Evolutionary conservation across 176 grass and related monocot species (phyloP).

Genomic region (Puccinellia tenuiflora): DNA sequence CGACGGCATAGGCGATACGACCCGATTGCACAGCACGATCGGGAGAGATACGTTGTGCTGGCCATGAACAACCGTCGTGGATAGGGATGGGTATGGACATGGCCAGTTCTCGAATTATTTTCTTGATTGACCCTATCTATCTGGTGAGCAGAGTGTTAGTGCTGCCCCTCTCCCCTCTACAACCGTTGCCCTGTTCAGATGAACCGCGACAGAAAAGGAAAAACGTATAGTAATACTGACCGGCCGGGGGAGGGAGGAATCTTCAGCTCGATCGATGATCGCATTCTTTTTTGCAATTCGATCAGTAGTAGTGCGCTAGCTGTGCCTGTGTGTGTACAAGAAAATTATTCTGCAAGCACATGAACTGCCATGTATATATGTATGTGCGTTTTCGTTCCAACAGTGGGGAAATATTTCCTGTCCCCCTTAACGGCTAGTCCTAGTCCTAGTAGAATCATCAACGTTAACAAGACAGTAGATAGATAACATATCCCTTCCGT

Average conservation of each 20-base stretch:
- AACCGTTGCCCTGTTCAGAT: not conserved
- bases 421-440: slow-evolving; percentile 53
- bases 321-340: not conserved
- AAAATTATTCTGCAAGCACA: not conserved
- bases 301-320: too few relatives aligned
- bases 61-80: not conserved
- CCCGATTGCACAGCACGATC: not conserved
- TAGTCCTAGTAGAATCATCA: not conserved
- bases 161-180: slow-evolving; percentile 19
- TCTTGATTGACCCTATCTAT: not conserved
- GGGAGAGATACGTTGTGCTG: not conserved
- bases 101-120: not conserved
- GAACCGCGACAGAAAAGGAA: not conserved
- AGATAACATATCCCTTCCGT: not conserved
- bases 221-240: not conserved
- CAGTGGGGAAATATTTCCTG: not conserved
- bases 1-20: not conserved
- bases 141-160: slow-evolving; percentile 10
- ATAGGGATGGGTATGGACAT: not conserved
- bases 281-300: not conserved
- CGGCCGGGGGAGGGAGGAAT: too few relatives aligned
- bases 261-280: not conserved
- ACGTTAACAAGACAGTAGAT: not conserved
- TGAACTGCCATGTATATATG: not conserved
- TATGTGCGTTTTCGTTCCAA: not conserved